phyloP scores from a whole-genome alignment of 495 filamentous ascomycete genomes.

The Trichodelitschia bisporula region DNA sequence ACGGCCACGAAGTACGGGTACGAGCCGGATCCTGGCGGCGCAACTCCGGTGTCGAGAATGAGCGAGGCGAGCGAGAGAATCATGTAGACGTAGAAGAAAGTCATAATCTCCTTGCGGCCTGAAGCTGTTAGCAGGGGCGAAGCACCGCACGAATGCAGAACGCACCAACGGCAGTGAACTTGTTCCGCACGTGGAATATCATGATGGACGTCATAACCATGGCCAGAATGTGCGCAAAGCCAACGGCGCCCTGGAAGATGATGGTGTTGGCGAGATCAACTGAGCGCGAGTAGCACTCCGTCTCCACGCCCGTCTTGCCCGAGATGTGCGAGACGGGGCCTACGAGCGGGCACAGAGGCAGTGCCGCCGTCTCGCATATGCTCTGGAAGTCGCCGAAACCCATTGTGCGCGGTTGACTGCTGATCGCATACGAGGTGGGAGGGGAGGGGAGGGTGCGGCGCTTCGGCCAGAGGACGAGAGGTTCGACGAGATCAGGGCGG shows the following conservation, averaged over 20 bases:
- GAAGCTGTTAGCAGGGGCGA: slow-evolving; percentile 9
- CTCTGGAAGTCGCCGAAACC: slow-evolving; percentile 71
- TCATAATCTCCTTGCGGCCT: slow-evolving; percentile 96
- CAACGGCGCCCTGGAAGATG: slow-evolving; percentile 84
- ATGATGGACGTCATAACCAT: slow-evolving; percentile 86
- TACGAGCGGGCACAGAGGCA: slow-evolving; percentile 75
- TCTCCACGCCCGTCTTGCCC: slow-evolving; percentile 52
- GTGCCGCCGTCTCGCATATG: slow-evolving; percentile 63
- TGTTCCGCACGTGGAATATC: slow-evolving; percentile 86
- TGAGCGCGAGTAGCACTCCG: slow-evolving; percentile 80
- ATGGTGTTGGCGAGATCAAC: slow-evolving; percentile 94
- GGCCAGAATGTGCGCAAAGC: slow-evolving; percentile 80
- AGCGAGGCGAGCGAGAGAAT: slow-evolving; percentile 70
- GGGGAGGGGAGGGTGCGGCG: no score
- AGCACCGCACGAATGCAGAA: no score
- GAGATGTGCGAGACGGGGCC: slow-evolving; percentile 39
- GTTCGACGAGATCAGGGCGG: no score
- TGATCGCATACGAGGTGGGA: no score
- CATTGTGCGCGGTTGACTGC: no score
- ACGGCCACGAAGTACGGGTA: slow-evolving; percentile 83
- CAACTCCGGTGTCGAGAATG: slow-evolving; percentile 77
- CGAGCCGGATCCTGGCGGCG: slow-evolving; percentile 50
- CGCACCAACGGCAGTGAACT: slow-evolving; percentile 95
- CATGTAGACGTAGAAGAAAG: slow-evolving; percentile 95
- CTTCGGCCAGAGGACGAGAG: no score